phyloP scores from a whole-genome alignment of 495 filamentous ascomycete genomes.

The Trichoderma orchidacearum region DNA sequence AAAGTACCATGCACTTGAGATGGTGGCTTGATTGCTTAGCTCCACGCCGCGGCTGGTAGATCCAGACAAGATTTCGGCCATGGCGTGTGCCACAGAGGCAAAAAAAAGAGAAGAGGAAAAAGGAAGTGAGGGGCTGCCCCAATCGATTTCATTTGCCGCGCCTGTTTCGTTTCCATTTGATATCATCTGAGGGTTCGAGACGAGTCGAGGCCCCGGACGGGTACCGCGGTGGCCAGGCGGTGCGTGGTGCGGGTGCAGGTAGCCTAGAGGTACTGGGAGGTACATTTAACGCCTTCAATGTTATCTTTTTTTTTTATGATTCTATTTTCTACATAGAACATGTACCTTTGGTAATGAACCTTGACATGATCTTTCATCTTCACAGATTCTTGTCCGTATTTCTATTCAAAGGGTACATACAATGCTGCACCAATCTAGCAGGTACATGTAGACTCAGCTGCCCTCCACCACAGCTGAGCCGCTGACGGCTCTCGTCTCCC shows the following conservation, averaged over 20 bases:
- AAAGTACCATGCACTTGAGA: no score
- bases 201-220: neutral
- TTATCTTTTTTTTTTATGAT: no score
- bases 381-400: no score
- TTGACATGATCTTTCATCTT: no score
- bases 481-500: neutral
- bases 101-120: neutral
- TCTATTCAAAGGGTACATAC: no score
- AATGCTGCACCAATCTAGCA: no score
- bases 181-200: neutral
- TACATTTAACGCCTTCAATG: neutral
- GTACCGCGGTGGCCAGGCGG: neutral
- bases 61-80: neutral
- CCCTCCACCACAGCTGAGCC: neutral
- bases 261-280: neutral
- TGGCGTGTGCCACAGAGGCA: neutral
- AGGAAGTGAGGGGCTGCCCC: neutral
- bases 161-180: no score
- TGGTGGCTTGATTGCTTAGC: no score
- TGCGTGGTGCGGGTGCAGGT: neutral
- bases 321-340: no score
- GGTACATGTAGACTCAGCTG: no score
- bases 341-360: no score
- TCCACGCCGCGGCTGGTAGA: no score
- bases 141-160: neutral